These are phyloP conservation scores for Nothopassalora personata DNA, from an alignment of 2,329 filamentous ascomycete species.

Conservation along the genomic window DNA sequence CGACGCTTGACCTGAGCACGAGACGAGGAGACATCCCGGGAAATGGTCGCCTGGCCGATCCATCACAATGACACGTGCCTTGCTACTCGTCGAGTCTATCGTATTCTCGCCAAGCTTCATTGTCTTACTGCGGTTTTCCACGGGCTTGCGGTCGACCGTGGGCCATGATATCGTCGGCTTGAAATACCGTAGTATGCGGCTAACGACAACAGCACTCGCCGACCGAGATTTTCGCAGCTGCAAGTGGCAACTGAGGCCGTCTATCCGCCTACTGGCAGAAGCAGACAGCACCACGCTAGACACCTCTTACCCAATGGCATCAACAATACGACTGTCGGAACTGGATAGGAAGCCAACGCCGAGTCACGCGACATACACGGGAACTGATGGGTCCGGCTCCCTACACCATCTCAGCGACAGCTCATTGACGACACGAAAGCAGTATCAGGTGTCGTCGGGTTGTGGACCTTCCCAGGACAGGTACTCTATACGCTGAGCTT, in stretches of 20 bases:
- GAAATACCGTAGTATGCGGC: background rate
- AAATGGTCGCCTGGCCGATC: background rate
- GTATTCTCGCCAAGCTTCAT: background rate
- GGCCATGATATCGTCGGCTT: too few species aligned
- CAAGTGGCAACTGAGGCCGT: background rate
- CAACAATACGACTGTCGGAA: background rate
- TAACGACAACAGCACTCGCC: background rate
- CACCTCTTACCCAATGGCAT: background rate
- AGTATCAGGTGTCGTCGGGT: background rate
- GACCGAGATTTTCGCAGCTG: background rate
- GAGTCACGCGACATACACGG: background rate
- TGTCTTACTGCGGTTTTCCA: background rate
- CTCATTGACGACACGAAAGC: background rate
- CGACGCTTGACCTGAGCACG: background rate
- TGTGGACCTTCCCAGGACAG: background rate
- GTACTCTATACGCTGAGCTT: background rate
- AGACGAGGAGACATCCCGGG: background rate
- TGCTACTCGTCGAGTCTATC: background rate
- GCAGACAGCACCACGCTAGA: background rate
- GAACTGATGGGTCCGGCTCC: background rate
- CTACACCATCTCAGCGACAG: background rate
- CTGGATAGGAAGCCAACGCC: background rate
- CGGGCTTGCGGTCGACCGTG: background rate
- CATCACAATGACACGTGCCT: background rate
- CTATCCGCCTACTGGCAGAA: background rate